Conservation (phyloP, 2,329 filamentous ascomycete species). For the Podosphaera aphanis region DNA sequence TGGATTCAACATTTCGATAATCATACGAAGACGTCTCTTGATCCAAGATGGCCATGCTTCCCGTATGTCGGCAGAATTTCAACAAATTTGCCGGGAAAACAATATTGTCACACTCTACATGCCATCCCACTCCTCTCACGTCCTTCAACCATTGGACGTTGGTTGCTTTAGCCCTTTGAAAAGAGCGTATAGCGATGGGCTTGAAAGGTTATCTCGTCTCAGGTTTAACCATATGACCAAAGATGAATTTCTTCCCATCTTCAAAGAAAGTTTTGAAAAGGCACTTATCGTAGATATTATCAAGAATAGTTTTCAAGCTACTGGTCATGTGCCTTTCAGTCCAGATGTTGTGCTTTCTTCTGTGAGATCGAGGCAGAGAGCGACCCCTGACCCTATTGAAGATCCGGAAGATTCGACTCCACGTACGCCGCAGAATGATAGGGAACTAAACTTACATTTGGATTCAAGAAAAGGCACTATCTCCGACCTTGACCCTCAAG, state of each 20-base stretch:
- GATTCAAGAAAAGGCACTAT: no score
- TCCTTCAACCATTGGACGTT: slow-evolving; percentile 18
- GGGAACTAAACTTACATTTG: no score
- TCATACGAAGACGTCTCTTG: slow-evolving; percentile 12
- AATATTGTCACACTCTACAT: slow-evolving; percentile 17
- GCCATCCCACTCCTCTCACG: slow-evolving; percentile 15
- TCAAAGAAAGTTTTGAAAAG: not conserved
- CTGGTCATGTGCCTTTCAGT: not conserved
- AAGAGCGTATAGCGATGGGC: not conserved
- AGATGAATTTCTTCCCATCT: not conserved
- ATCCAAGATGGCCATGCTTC: slow-evolving; percentile 17
- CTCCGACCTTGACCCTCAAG: no score
- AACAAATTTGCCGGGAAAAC: slow-evolving; percentile 5
- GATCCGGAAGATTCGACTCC: no score
- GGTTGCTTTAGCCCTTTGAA: slow-evolving; percentile 17
- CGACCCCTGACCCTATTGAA: no score
- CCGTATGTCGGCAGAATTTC: slow-evolving; percentile 5
- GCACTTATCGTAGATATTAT: not conserved
- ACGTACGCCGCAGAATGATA: no score
- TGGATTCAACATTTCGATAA: slow-evolving; percentile 1
- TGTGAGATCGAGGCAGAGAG: no score
- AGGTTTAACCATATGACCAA: not conserved
- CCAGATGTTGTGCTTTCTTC: not conserved
- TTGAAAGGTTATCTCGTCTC: not conserved
- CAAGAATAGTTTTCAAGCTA: not conserved